A percentile compares a stretch with the other conserved stretches of the same genome.
Evolutionary conservation across 176 grass and related monocot species (phyloP).

Genomic region (Carex littledalei): DNA sequence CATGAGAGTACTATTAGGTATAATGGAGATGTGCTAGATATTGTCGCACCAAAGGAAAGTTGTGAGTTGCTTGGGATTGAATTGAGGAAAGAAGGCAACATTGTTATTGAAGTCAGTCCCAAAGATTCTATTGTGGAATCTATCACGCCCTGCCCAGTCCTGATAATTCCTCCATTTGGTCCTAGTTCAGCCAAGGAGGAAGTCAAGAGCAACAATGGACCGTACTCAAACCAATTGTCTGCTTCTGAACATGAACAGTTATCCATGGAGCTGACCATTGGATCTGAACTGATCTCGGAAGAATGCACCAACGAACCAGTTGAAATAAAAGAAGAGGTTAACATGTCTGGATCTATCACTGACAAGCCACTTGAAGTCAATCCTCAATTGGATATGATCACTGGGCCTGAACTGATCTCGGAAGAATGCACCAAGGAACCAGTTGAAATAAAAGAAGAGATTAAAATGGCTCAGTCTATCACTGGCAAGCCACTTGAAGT

Average conservation of each 20-base stretch:
- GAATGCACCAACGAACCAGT: neutral
- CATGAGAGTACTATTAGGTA: slow-evolving; percentile 14
- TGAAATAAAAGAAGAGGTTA: neutral
- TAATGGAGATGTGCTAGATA: slow-evolving; percentile 19
- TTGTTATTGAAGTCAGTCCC: neutral
- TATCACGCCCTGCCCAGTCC: neutral
- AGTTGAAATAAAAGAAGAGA: neutral
- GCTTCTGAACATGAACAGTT: neutral
- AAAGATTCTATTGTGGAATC: slow-evolving; percentile 18
- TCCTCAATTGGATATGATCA: neutral
- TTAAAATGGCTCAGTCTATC: neutral
- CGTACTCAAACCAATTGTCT: neutral
- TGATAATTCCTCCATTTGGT: neutral
- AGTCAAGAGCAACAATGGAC: neutral
- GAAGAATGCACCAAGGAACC: slow-evolving; percentile 1
- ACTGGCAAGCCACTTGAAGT: neutral
- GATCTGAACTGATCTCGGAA: no score
- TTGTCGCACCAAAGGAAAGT: slow-evolving; percentile 17
- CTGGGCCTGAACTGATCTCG: neutral
- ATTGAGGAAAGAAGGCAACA: slow-evolving; percentile 22
- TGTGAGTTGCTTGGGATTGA: neutral
- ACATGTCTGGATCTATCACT: neutral
- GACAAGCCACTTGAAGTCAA: neutral
- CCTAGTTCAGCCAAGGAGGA: slow-evolving; percentile 4
- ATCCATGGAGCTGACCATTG: neutral